phyloP scores from a whole-genome alignment of 2,329 filamentous ascomycete genomes.

The Neurospora sp. region DNA sequence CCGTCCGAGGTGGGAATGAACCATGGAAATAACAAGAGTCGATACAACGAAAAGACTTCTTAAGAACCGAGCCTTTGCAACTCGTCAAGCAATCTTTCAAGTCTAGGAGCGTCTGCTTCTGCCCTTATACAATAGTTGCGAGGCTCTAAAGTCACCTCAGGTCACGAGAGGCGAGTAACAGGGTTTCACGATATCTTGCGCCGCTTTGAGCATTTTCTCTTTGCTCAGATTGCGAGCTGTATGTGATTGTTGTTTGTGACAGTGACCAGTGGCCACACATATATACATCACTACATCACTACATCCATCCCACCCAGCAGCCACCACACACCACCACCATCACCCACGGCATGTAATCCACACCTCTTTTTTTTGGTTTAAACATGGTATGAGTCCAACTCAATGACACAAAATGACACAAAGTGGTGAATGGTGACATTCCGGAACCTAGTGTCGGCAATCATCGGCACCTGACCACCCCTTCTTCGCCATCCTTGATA shows the following conservation, averaged over 20 bases:
- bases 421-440: background rate
- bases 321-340: background rate
- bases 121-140: background rate
- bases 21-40: background rate
- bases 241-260: background rate
- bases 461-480: background rate
- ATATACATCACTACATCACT: background rate
- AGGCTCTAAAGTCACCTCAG: background rate
- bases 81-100: background rate
- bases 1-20: background rate
- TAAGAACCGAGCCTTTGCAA: background rate
- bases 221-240: background rate
- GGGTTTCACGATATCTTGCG: background rate
- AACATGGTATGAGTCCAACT: background rate
- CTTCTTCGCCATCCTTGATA: background rate
- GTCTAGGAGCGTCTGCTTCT: background rate
- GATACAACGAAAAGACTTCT: background rate
- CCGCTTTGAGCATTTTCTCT: background rate
- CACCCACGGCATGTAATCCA: background rate
- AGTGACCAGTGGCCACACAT: background rate
- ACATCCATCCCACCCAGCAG: background rate
- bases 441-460: background rate
- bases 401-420: background rate
- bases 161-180: background rate
- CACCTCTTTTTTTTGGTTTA: background rate